These are phyloP conservation scores for Bryoerythrophyllum caledonicum DNA, from an alignment of 225 moss, liverwort and hornwort genomes.

Conservation along the genomic window DNA sequence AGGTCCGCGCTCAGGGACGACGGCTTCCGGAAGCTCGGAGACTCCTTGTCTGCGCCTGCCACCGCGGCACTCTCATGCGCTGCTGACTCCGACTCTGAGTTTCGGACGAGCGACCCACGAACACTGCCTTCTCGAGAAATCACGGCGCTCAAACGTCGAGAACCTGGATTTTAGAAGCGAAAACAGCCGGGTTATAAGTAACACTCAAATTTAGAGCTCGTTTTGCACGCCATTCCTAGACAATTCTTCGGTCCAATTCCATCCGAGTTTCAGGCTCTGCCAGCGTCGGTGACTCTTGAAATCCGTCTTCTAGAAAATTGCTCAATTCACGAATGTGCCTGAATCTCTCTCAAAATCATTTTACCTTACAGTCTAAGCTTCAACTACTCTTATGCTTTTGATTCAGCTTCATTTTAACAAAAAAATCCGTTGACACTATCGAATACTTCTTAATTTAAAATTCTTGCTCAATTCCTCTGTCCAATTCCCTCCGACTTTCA, in stretches of 20 bases:
- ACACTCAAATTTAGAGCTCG: neutral
- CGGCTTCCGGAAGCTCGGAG: conserved; percentile 28
- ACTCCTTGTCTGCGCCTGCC: neutral
- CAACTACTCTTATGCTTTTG: no score
- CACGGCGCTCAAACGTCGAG: conserved; percentile 10
- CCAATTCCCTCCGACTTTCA: no score
- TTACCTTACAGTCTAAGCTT: no score
- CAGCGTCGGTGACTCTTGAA: no score
- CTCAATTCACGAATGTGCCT: no score
- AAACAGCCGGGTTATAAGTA: neutral
- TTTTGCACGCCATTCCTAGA: neutral
- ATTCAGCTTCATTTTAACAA: no score
- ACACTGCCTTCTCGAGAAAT: conserved; percentile 32
- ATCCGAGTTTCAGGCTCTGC: neutral
- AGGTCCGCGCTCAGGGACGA: conserved; percentile 32
- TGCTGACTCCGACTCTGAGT: conserved; percentile 53
- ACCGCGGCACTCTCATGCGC: conserved; percentile 14
- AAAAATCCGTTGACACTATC: no score
- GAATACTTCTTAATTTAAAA: no score
- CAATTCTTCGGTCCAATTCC: neutral
- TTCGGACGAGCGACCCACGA: conserved; percentile 37
- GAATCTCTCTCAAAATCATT: neutral
- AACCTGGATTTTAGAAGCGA: neutral
- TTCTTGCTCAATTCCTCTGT: no score
- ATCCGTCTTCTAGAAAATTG: no score